Base-by-base conservation (phyloP, 2,329 filamentous ascomycete species). In the Thermomyces lanuginosus region DNA sequence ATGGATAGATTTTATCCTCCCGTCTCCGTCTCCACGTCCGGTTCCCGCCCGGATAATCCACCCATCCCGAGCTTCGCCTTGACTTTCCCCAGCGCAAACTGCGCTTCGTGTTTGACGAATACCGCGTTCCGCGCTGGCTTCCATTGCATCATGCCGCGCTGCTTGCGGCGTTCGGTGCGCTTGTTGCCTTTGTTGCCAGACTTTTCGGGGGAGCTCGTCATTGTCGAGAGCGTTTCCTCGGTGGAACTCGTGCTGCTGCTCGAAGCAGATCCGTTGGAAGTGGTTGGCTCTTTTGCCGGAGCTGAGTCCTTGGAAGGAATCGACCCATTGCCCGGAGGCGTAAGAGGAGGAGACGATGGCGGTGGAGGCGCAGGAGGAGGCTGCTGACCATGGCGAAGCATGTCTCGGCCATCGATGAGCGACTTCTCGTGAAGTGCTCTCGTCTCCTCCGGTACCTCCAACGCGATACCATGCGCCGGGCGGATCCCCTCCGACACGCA, bases 91-190 rank as follows among this genome's bases (percentile, higher is more conserved):
- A 83, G 52, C 0, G 79, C 81, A 55, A 75, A 84, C 42, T 77
- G 76, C 1, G 78, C 72, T 59, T 95, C 80, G 42, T 93, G 66
- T 55, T 89, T 92, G 22, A 76, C 84, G 49, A 93, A 95, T 38
- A 74, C 72, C 12, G 72, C 62, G 46, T 92, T 92, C 21, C 86
- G 66, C 48, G 84, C 78, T 0, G 86, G 84, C 44, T 74, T 79
- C 83, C 84, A 95, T 51, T 95, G 86, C 81, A 93, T 92, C 46
- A 92, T 44, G 0, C 86, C 86, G 7, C 84, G 66, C 40, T 93
- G 83, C 55, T 84, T 82, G 1, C 84, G 69, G 48, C 84, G 76
- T 47, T 93, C 63, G 17, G 49, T 56, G 24, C 55, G 51, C 33
- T 49, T 51, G 27, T 53, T 55, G 7, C 48, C 48, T 33, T 44